A percentile compares a stretch with the other conserved stretches of the same genome.
Evolutionary conservation across 805 yeast species (phyloP).

Genomic region (Peterozyma xylosa): DNA sequence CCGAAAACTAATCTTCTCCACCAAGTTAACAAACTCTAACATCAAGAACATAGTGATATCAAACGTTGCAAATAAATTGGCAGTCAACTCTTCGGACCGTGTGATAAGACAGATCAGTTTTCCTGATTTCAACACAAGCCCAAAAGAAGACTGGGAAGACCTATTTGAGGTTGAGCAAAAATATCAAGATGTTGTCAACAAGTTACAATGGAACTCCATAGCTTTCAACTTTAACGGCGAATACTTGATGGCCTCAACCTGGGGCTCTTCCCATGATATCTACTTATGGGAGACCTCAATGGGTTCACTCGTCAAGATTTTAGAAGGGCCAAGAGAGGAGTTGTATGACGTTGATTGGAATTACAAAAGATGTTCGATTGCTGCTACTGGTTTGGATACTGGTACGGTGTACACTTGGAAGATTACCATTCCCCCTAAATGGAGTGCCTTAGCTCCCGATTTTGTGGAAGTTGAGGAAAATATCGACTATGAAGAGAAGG

Average conservation of each 20-base stretch:
- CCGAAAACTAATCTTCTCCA: constrained; percentile 31
- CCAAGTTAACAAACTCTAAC: constrained; percentile 58
- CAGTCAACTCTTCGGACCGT: constrained; percentile 72
- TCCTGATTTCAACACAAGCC: constrained; percentile 28
- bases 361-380: constrained; percentile 60
- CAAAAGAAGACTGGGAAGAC: constrained; percentile 19
- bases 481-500: constrained; percentile 78
- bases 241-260: constrained; percentile 81
- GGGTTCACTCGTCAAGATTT: constrained; percentile 82
- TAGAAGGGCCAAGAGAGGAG: constrained; percentile 89
- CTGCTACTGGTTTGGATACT: constrained; percentile 79
- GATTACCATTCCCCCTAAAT: constrained; percentile 75
- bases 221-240: constrained; percentile 71
- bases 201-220: constrained; percentile 82
- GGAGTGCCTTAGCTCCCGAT: constrained; percentile 97
- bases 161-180: constrained; percentile 67
- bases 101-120: constrained; percentile 56
- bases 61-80: constrained; percentile 51
- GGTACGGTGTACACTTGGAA: constrained; percentile 83
- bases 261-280: constrained; percentile 81
- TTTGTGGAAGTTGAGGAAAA: constrained; percentile 92
- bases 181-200: constrained; percentile 86
- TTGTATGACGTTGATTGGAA: constrained; percentile 86
- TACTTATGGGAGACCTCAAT: constrained; percentile 88
- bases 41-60: constrained; percentile 63